phyloP scores from a whole-genome alignment of 345 rosid genomes.

The Draba incana region DNA sequence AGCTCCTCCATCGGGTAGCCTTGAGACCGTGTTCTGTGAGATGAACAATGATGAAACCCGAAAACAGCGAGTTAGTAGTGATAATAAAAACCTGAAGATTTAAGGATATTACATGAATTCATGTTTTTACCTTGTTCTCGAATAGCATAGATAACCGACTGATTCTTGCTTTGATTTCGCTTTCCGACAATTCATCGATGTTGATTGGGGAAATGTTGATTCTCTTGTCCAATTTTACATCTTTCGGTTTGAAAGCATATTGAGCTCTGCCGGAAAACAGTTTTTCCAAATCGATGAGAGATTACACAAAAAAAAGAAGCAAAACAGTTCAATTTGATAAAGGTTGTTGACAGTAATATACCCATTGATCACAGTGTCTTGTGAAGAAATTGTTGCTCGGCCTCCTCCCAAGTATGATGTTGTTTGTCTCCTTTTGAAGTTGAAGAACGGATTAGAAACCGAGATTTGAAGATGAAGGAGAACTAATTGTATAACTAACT shows the following conservation, averaged over 20 bases:
- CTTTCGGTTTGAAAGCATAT: constrained; percentile 88
- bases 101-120: not conserved
- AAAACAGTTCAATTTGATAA: constrained; percentile 3
- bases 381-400: constrained; percentile 50
- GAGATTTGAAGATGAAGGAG: constrained; percentile 8
- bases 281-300: constrained; percentile 14
- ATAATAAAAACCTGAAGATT: constrained; percentile 3
- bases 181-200: constrained; percentile 59
- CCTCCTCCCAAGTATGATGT: constrained; percentile 42
- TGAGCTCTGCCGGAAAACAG: constrained; percentile 57
- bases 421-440: constrained; percentile 49
- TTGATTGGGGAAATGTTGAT: constrained; percentile 52
- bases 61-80: constrained; percentile 9
- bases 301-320: not conserved
- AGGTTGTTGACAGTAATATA: constrained; percentile 39
- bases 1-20: constrained; percentile 79
- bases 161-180: constrained; percentile 71
- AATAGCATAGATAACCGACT: constrained; percentile 55
- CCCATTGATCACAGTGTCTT: constrained; percentile 64
- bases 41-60: constrained; percentile 16
- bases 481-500: constrained; percentile 20
- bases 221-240: constrained; percentile 55
- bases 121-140: constrained; percentile 64
- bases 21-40: constrained; percentile 61
- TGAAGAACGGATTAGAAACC: constrained; percentile 16